phyloP scores from a whole-genome alignment of 441 rosid genomes.

The Adansonia gregorii region DNA sequence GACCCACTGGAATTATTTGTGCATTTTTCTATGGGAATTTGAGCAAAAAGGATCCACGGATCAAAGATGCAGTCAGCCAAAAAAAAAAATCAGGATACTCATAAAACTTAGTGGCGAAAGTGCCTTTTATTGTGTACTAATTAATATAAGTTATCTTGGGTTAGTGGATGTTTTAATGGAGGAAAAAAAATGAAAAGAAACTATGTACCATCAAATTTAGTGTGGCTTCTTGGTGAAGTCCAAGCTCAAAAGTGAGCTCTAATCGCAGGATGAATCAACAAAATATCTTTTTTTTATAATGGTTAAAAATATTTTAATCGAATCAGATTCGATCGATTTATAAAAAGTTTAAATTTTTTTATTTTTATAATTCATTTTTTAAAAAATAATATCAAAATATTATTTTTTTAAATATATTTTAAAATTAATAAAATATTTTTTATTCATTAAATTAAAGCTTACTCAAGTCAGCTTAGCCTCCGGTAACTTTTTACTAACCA shows the following conservation, averaged over 20 bases:
- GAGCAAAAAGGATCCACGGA: background rate
- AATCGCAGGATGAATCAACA: background rate
- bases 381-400: no score
- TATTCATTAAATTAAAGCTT: no score
- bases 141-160: conserved; percentile 12
- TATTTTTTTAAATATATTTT: no score
- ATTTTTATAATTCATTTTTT: no score
- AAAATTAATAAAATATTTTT: no score
- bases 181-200: background rate
- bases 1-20: background rate
- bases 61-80: background rate
- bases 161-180: conserved; percentile 13
- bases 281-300: no score
- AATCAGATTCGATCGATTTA: no score
- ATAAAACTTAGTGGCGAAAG: conserved; percentile 9
- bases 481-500: no score
- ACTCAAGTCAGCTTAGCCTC: no score
- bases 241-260: background rate
- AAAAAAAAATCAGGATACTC: background rate
- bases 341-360: no score
- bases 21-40: background rate
- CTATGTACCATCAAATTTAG: background rate
- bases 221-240: background rate
- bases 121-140: background rate
- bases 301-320: no score